These are phyloP conservation scores for Melampsora abietis-canadensis DNA, from an alignment of 1,284 basidiomycete genomes.

Conservation along the genomic window DNA sequence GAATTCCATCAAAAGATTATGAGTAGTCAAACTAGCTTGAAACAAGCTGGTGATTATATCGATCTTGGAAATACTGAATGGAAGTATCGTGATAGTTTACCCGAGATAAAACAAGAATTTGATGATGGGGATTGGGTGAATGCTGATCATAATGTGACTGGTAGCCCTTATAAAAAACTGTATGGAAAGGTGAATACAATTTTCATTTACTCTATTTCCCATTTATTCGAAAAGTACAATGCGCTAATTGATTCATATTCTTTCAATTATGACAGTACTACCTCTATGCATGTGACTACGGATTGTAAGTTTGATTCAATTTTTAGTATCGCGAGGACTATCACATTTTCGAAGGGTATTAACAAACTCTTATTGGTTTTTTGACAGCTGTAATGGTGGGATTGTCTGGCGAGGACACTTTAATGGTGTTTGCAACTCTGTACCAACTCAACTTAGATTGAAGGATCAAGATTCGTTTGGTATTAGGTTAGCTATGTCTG, in stretches of 20 bases:
- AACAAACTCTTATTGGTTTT: conserved; percentile 6
- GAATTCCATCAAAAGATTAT: conserved; percentile 45
- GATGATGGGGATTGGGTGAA: conserved; percentile 64
- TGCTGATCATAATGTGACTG: conserved; percentile 68
- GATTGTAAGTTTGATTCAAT: conserved; percentile 61
- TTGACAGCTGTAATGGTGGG: conserved; percentile 63
- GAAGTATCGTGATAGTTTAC: conserved; percentile 69
- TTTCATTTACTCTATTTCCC: no score
- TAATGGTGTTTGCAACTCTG: conserved; percentile 52
- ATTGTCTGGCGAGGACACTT: conserved; percentile 79
- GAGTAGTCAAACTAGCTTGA: conserved; percentile 7
- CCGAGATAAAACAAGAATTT: conserved; percentile 62
- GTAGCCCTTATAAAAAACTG: conserved; percentile 64
- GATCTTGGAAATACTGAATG: conserved; percentile 58
- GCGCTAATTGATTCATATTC: background rate
- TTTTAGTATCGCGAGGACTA: background rate
- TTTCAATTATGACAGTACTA: conserved; percentile 59
- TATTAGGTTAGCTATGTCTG: conserved; percentile 46
- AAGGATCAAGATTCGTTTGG: conserved; percentile 10
- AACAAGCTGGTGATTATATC: conserved; percentile 22
- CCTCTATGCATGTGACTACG: conserved; percentile 75
- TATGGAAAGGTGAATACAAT: conserved; percentile 59
- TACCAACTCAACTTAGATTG: background rate
- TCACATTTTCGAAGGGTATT: background rate
- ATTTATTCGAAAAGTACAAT: background rate